A percentile compares a stretch with the other conserved stretches of the same genome.
These are phyloP conservation scores for Fonsecaea multimorphosa DNA, from an alignment of 2,329 filamentous ascomycete species.

Conservation along the genomic window DNA sequence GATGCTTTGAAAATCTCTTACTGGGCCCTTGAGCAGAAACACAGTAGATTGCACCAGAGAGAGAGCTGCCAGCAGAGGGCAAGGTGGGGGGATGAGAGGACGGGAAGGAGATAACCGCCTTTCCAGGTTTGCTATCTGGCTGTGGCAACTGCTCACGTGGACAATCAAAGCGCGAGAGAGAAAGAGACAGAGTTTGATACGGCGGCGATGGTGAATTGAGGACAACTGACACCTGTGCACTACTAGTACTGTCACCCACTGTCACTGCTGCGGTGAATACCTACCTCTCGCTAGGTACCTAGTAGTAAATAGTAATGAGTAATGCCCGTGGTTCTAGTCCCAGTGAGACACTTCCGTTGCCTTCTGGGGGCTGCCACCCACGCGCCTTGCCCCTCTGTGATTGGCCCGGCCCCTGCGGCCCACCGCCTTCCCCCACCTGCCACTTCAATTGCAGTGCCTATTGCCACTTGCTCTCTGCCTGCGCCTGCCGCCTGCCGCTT, in stretches of 20 bases:
- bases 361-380: slow-evolving; percentile 14
- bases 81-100: slow-evolving; percentile 12
- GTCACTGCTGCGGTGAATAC: not conserved
- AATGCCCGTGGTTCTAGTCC: slow-evolving; percentile 7
- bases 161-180: not conserved
- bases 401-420: slow-evolving; percentile 21
- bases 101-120: slow-evolving; percentile 14
- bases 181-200: not conserved
- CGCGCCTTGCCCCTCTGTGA: not conserved
- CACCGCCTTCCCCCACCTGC: slow-evolving; percentile 9
- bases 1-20: not conserved
- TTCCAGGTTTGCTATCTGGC: not conserved
- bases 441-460: too few species aligned
- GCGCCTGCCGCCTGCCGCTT: slow-evolving; percentile 26
- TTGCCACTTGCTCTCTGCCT: slow-evolving; percentile 24
- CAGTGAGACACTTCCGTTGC: slow-evolving; percentile 16
- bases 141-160: slow-evolving; percentile 15
- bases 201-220: too few species aligned
- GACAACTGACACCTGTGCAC: too few species aligned
- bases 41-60: not conserved
- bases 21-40: not conserved
- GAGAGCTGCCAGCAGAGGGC: not conserved
- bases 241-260: too few species aligned
- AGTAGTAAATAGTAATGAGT: not conserved
- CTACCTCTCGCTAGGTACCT: too few species aligned